phyloP scores from a whole-genome alignment of 257 asterid species.

The Penstemon davidsonii region DNA sequence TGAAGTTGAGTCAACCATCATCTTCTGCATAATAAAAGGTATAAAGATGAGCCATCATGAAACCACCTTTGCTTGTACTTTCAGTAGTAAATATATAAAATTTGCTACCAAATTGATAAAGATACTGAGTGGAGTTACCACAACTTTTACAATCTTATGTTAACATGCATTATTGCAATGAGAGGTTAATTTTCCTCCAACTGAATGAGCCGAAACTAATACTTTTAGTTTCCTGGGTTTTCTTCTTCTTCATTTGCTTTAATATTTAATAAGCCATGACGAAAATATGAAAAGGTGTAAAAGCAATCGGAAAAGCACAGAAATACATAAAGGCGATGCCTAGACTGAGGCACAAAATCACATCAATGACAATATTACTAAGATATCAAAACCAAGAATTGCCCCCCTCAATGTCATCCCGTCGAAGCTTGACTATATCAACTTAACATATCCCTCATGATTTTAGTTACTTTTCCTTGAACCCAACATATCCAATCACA shows the following conservation, averaged over 20 bases:
- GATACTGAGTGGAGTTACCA: conserved; percentile 14
- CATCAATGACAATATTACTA: conserved; percentile 1
- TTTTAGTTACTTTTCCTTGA: not conserved
- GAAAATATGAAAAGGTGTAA: conserved; percentile 7
- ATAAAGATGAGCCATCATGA: conserved; percentile 1
- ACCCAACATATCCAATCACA: not conserved
- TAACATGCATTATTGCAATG: conserved; percentile 1
- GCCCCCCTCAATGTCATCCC: not conserved
- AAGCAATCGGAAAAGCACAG: conserved; percentile 10
- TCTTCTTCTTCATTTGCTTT: not conserved
- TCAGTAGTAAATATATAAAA: conserved; percentile 8
- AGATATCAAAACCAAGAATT: conserved; percentile 1
- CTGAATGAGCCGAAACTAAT: conserved; percentile 12
- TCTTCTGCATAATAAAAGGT: conserved; percentile 51
- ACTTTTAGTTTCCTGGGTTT: conserved; percentile 4
- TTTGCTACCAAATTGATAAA: conserved; percentile 12
- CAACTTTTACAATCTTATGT: conserved; percentile 3
- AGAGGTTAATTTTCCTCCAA: conserved; percentile 9
- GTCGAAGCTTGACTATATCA: conserved; percentile 1
- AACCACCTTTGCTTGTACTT: conserved; percentile 18
- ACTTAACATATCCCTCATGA: not conserved
- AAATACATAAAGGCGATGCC: not conserved
- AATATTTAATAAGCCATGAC: conserved; percentile 3
- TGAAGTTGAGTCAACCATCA: conserved; percentile 61
- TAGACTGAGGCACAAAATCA: conserved; percentile 1